phyloP scores from a whole-genome alignment of 257 asterid genomes.

The Catharanthus roseus region DNA sequence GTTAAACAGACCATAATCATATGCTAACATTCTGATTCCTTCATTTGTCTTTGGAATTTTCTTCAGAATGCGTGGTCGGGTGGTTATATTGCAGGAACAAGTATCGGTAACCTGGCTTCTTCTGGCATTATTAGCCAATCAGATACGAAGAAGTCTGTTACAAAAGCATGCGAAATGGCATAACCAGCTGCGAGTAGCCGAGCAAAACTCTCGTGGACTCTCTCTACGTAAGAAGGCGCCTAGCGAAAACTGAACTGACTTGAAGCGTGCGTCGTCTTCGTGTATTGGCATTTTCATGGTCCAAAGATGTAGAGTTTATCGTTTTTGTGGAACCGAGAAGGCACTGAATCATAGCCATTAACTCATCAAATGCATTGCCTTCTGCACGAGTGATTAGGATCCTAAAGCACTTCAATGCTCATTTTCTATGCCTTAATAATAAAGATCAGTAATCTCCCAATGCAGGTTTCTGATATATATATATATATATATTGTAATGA shows the following conservation, averaged over 20 bases:
- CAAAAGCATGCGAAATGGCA: conserved; percentile 4
- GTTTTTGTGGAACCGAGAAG: neutral
- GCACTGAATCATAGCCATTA: neutral
- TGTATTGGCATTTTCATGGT: too few relatives aligned
- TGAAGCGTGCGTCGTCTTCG: too few relatives aligned
- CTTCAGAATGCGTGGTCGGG: conserved; percentile 95
- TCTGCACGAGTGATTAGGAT: too few relatives aligned
- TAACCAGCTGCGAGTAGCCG: neutral
- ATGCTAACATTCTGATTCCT: neutral
- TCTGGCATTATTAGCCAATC: conserved; percentile 30
- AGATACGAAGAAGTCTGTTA: conserved; percentile 2
- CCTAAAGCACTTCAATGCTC: neutral
- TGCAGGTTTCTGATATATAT: too few relatives aligned
- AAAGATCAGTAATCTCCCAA: too few relatives aligned
- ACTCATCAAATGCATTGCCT: neutral
- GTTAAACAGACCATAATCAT: neutral
- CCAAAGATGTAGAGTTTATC: neutral
- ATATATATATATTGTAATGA: too few relatives aligned
- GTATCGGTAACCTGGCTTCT: conserved; percentile 43
- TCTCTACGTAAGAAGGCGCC: neutral
- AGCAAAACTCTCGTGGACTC: neutral
- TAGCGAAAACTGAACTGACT: neutral
- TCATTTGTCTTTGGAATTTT: neutral
- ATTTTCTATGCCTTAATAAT: too few relatives aligned
- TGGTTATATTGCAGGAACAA: conserved; percentile 88